phyloP scores from a whole-genome alignment of 2,329 filamentous ascomycete genomes.

The Rosellinia necatrix region DNA sequence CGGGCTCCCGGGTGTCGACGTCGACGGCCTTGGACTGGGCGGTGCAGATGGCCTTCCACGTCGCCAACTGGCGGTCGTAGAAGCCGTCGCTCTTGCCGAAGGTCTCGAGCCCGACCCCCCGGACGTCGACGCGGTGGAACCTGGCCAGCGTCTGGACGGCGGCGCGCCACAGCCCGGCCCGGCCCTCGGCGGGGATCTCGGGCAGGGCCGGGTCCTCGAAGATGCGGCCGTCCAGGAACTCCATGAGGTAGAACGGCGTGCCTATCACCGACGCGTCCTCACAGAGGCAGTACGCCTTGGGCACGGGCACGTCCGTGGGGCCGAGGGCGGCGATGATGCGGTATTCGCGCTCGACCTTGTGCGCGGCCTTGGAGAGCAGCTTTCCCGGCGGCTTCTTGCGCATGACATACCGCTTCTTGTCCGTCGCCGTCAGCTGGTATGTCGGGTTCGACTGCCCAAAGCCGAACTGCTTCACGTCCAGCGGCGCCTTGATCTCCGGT shows the following conservation, averaged over 20 bases:
- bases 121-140: slow-evolving; percentile 76
- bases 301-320: slow-evolving; percentile 81
- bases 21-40: slow-evolving; percentile 78
- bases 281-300: slow-evolving; percentile 81
- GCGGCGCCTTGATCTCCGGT: slow-evolving; percentile 79
- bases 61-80: slow-evolving; percentile 83
- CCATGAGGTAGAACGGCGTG: slow-evolving; percentile 97
- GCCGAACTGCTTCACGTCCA: slow-evolving; percentile 95
- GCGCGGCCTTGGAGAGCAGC: slow-evolving; percentile 89
- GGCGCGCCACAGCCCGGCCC: slow-evolving; percentile 82
- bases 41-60: slow-evolving; percentile 76
- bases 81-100: slow-evolving; percentile 80
- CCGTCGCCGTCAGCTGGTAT: slow-evolving; percentile 80
- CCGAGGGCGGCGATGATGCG: slow-evolving; percentile 84
- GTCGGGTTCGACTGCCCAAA: slow-evolving; percentile 98
- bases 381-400: slow-evolving; percentile 98
- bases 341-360: slow-evolving; percentile 96
- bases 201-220: slow-evolving; percentile 85
- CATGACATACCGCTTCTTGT: slow-evolving; percentile 78
- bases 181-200: slow-evolving; percentile 70
- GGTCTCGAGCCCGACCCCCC: slow-evolving; percentile 66
- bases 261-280: slow-evolving; percentile 80
- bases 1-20: slow-evolving; percentile 73
- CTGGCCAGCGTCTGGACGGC: slow-evolving; percentile 83
- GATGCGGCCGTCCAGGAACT: slow-evolving; percentile 90